These are phyloP conservation scores for Epichloe glyceriae DNA, from an alignment of 2,329 filamentous ascomycete genomes.

Conservation along the genomic window DNA sequence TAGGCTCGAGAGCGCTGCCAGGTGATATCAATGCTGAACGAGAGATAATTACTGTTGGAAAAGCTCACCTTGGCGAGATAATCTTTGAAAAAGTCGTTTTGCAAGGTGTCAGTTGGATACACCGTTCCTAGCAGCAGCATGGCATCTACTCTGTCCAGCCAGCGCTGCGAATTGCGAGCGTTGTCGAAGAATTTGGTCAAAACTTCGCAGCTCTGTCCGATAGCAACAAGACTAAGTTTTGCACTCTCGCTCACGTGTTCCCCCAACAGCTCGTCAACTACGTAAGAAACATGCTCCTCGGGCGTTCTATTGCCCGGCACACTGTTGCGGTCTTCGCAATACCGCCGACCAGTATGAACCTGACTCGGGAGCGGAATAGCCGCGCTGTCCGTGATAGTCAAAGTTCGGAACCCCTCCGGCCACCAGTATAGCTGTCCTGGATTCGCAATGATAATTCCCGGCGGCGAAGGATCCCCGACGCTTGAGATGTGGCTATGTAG, in stretches of 20 bases:
- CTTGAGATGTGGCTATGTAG: constrained; percentile 26
- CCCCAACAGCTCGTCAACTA: constrained; percentile 52
- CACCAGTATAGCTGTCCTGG: constrained; percentile 68
- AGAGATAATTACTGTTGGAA: too few species aligned
- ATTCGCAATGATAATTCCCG: constrained; percentile 64
- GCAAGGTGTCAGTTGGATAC: constrained; percentile 25
- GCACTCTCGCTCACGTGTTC: constrained; percentile 34
- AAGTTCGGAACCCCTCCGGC: constrained; percentile 43
- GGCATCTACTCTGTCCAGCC: constrained; percentile 31
- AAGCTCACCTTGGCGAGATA: constrained; percentile 38
- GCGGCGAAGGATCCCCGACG: constrained; percentile 22
- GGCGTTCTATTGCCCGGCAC: constrained; percentile 46
- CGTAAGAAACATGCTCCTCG: constrained; percentile 48
- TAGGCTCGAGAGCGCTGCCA: constrained; percentile 48
- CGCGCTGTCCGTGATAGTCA: constrained; percentile 46
- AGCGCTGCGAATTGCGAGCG: constrained; percentile 35
- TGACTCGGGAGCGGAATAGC: constrained; percentile 49
- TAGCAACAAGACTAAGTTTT: constrained; percentile 55
- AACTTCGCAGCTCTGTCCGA: constrained; percentile 52
- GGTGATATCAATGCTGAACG: not conserved
- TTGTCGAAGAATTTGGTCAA: constrained; percentile 45
- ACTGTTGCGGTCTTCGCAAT: constrained; percentile 43
- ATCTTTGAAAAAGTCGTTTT: constrained; percentile 29
- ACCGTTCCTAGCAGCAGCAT: constrained; percentile 38
- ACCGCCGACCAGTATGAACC: constrained; percentile 40